phyloP scores from a whole-genome alignment of 2,329 filamentous ascomycete genomes.

The Sarocladiaceae sp. region DNA sequence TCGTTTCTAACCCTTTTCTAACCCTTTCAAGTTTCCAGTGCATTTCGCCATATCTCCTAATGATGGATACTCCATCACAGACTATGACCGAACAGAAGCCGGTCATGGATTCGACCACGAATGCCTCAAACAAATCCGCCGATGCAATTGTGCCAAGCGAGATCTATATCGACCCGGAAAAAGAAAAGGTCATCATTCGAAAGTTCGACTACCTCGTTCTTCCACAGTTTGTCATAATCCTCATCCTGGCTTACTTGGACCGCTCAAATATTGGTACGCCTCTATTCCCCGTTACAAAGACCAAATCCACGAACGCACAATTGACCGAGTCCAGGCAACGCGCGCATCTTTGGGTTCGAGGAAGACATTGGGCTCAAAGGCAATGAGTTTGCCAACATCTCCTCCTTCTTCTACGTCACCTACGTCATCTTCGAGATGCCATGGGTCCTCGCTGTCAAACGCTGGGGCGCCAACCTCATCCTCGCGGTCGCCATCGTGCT shows the following conservation, averaged over 20 bases:
- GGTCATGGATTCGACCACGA: not conserved
- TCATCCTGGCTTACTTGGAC: slow-evolving; percentile 20
- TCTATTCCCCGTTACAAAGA: not conserved
- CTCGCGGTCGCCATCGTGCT: slow-evolving; percentile 18
- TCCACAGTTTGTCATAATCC: slow-evolving; percentile 19
- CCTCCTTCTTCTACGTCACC: slow-evolving; percentile 24
- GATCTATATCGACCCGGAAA: not conserved
- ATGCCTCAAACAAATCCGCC: not conserved
- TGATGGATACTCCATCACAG: not conserved
- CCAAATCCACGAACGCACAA: not conserved
- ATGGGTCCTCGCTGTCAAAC: slow-evolving; percentile 18
- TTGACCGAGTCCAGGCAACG: slow-evolving; percentile 20
- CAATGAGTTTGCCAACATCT: slow-evolving; percentile 24
- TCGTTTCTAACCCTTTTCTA: no score
- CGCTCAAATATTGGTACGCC: slow-evolving; percentile 19
- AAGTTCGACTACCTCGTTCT: slow-evolving; percentile 23
- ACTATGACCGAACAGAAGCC: not conserved
- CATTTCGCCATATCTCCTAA: not conserved
- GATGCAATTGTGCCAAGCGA: not conserved
- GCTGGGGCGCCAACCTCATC: slow-evolving; percentile 17
- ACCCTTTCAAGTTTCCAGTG: not conserved
- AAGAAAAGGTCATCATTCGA: not conserved
- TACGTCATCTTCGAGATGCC: slow-evolving; percentile 26
- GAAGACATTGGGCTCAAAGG: slow-evolving; percentile 23
- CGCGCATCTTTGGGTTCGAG: slow-evolving; percentile 25